Evolutionary conservation across 306 rosid genomes (phyloP).

Genomic region (Cicer cuneatum): DNA sequence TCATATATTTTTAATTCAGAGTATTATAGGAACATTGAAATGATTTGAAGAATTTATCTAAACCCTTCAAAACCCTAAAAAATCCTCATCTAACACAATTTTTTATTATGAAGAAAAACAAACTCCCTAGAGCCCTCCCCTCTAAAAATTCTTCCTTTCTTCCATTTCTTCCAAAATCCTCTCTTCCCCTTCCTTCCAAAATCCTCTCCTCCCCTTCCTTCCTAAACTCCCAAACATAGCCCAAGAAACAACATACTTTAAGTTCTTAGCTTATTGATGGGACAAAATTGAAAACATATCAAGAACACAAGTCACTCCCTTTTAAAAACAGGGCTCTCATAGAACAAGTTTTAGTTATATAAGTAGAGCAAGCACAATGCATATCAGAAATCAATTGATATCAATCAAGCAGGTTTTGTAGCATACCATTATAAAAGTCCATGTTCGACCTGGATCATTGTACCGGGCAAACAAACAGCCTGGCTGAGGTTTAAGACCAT

Average conservation of each 20-base stretch:
- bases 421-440: slow-evolving; percentile 78
- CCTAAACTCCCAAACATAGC: neutral
- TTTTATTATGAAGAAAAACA: too few relatives aligned
- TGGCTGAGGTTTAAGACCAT: slow-evolving; percentile 69
- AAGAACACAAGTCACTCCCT: slow-evolving; percentile 7
- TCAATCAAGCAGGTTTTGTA: neutral
- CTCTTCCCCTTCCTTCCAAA: too few relatives aligned
- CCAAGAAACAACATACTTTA: neutral
- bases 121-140: too few relatives aligned
- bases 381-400: slow-evolving; percentile 15
- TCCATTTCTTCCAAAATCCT: too few relatives aligned
- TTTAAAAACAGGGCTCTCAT: neutral
- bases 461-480: slow-evolving; percentile 95
- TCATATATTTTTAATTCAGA: too few relatives aligned
- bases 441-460: slow-evolving; percentile 91
- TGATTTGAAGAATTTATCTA: too few relatives aligned
- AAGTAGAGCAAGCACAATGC: slow-evolving; percentile 26
- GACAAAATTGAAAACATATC: neutral
- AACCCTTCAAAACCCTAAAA: too few relatives aligned
- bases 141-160: too few relatives aligned
- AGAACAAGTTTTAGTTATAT: neutral
- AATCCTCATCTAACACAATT: too few relatives aligned
- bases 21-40: too few relatives aligned
- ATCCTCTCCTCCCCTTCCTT: too few relatives aligned
- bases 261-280: slow-evolving; percentile 10